phyloP scores from a whole-genome alignment of 805 yeast genomes.

The Ogataea paradorogensis region DNA sequence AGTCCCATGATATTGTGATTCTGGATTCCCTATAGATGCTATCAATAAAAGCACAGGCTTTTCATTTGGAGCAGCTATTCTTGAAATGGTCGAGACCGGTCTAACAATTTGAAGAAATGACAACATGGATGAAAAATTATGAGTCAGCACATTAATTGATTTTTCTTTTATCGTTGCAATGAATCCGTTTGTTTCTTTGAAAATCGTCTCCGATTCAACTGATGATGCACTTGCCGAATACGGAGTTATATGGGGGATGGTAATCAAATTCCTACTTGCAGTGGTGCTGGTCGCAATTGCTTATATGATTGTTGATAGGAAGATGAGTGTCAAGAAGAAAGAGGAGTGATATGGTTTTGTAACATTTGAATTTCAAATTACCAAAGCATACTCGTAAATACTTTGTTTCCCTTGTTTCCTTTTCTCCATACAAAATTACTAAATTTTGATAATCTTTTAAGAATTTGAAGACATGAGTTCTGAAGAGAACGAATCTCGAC shows the following conservation, averaged over 20 bases:
- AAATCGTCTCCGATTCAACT: conserved; percentile 8
- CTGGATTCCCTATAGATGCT: conserved; percentile 78
- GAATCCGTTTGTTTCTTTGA: conserved; percentile 20
- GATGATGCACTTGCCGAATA: conserved; percentile 9
- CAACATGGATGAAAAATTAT: conserved; percentile 1
- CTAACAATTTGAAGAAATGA: conserved; percentile 4
- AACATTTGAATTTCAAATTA: neutral
- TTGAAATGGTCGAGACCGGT: conserved; percentile 3
- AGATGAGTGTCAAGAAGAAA: conserved; percentile 6
- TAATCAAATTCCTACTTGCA: conserved; percentile 26
- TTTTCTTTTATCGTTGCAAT: conserved; percentile 1
- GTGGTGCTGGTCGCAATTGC: conserved; percentile 18
- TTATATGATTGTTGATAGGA: conserved; percentile 26
- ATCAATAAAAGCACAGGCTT: conserved; percentile 31
- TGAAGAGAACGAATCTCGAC: conserved; percentile 1
- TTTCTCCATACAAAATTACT: neutral
- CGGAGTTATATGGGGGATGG: conserved; percentile 19
- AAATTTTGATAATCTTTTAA: too few species aligned
- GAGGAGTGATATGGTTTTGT: neutral
- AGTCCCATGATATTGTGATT: conserved; percentile 53
- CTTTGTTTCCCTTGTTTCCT: neutral
- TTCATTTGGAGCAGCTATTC: conserved; percentile 15
- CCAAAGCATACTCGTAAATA: too few species aligned
- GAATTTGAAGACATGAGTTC: too few species aligned
- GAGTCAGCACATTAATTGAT: neutral